Evolutionary conservation across 1,284 basidiomycete species (phyloP).

Genomic region (Coniferiporia sulphurascens): DNA sequence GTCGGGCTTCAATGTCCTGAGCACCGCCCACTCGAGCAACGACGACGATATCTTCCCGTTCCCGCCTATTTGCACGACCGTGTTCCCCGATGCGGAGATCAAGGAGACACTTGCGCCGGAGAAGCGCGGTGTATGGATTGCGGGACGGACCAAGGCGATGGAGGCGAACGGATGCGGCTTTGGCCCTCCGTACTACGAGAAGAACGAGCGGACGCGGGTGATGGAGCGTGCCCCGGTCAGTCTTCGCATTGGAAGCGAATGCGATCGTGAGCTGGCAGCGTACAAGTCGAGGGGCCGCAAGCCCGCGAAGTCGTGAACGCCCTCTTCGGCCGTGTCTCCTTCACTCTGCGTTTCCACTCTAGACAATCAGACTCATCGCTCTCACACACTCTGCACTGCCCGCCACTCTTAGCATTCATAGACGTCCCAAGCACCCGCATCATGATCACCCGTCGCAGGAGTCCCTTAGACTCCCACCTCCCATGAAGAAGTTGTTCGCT

Average conservation of each 20-base stretch:
- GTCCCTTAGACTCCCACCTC: too few relatives aligned
- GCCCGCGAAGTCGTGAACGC: background rate
- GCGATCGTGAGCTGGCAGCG: background rate
- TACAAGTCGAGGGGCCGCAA: background rate
- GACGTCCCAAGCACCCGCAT: background rate
- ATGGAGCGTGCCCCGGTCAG: slow-evolving; percentile 13
- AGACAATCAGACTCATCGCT: background rate
- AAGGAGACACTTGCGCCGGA: slow-evolving; percentile 2
- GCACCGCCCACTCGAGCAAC: background rate
- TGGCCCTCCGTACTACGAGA: background rate
- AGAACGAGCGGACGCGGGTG: slow-evolving; percentile 17
- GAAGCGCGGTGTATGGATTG: slow-evolving; percentile 10
- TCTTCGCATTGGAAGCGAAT: slow-evolving; percentile 19
- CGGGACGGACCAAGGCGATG: slow-evolving; percentile 2
- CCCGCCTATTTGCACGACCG: background rate
- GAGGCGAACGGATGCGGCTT: background rate
- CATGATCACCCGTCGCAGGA: too few relatives aligned
- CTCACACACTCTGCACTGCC: background rate
- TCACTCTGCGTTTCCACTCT: background rate
- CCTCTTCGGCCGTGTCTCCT: background rate
- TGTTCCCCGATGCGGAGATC: slow-evolving; percentile 2
- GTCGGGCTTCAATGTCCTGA: slow-evolving; percentile 4
- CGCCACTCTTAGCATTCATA: background rate
- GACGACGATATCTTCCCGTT: slow-evolving; percentile 2
- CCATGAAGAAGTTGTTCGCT: too few relatives aligned